A percentile compares a stretch with the other conserved stretches of the same genome.
phyloP scores from a whole-genome alignment of 2,329 filamentous ascomycete species.

The Sarocladium kiliense region DNA sequence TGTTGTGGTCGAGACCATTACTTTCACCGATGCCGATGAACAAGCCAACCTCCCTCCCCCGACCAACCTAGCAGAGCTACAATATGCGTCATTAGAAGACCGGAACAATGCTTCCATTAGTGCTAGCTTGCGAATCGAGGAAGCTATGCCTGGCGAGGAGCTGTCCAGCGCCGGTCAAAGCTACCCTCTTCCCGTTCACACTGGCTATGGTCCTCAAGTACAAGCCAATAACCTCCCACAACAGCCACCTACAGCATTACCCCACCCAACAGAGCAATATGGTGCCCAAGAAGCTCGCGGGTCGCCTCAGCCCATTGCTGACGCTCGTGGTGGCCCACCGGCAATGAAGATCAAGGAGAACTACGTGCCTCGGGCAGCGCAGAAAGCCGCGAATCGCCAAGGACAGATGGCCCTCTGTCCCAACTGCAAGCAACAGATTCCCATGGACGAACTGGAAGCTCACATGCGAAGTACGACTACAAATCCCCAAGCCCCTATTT shows the following conservation, averaged over 20 bases:
- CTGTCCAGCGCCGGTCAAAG: conserved; percentile 30
- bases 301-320: conserved; percentile 72
- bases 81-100: conserved; percentile 91
- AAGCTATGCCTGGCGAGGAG: conserved; percentile 82
- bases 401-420: conserved; percentile 74
- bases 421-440: conserved; percentile 88
- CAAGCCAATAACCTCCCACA: conserved; percentile 22
- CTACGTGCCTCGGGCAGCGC: conserved; percentile 81
- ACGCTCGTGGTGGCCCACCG: conserved; percentile 61
- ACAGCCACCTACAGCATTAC: conserved; percentile 26
- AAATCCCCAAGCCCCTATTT: neutral
- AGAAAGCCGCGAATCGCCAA: conserved; percentile 62
- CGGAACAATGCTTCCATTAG: conserved; percentile 86
- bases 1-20: conserved; percentile 88
- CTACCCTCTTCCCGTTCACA: conserved; percentile 40
- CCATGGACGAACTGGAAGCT: conserved; percentile 79
- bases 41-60: conserved; percentile 81
- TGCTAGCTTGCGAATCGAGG: conserved; percentile 81
- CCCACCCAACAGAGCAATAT: conserved; percentile 53
- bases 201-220: conserved; percentile 34
- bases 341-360: conserved; percentile 89
- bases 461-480: conserved; percentile 73
- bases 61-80: conserved; percentile 82
- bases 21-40: conserved; percentile 87
- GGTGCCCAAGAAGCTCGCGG: conserved; percentile 57